Evolutionary conservation across 1,139 yeast genomes (phyloP), one percentile per base, ranked within the genome.

Genomic region (Pichiaceae sp.): DNA sequence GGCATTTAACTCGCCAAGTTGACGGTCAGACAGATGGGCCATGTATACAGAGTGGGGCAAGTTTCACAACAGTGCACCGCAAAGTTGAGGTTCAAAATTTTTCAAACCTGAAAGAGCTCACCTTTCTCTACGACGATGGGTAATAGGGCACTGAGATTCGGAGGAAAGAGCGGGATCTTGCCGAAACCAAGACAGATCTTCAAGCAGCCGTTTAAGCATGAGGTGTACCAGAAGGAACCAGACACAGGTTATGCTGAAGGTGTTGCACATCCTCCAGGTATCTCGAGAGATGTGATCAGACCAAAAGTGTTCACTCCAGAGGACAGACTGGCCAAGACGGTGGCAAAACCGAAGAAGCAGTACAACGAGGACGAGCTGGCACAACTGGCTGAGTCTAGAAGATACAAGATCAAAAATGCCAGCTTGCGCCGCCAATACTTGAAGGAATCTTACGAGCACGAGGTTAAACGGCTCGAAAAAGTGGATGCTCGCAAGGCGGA

Each of bases 131-230:
- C 12, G 19, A 24, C 17, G n/a, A 70, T 71, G 77, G 72, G 75
- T 40, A 74, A 71, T 49, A 68, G 75, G 40, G 63, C 66, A 19
- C 53, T 71, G 33, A 72, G 66, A 48, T 67, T 61, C 49, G 77
- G 77, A 25, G 77, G 77, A n/a, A 82, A 82, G 62, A 80, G 93
- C 38, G 96, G 96, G 55, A 66, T 84, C 35, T 69, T 87, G 47
- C 96, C 96, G 36, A 69, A 65, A 41, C 78, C 83, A 12, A 78
- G 95, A 53, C 76, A 81, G 29, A 73, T 81, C 29, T 71, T 82
- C 63, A 80, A 76, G 52, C 64, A 68, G 33, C 86, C 89, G 2
- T 70, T 75, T 37, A 74, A 78, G 43, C 79, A 85, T 8, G 55
- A 64, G 30, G 64, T 63, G 32, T 64, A 65, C 46, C 74, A 70